Percentiles rank a stretch among this genome's conserved stretches.
Conservation (phyloP, 2,329 filamentous ascomycete genomes). For the Epicoccum nigrum region DNA sequence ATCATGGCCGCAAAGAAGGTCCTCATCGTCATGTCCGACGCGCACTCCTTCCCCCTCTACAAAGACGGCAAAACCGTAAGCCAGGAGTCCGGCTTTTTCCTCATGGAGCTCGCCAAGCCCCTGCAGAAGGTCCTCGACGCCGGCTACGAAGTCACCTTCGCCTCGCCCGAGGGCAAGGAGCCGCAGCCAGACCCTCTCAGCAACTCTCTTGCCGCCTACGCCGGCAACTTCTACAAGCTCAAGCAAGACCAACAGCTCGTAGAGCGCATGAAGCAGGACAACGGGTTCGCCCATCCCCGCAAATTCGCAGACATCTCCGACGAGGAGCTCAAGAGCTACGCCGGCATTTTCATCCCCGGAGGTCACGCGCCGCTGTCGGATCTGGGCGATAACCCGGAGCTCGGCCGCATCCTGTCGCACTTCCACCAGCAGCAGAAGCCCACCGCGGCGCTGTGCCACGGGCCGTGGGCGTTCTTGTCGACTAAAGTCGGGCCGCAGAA, state of each 20-base stretch:
- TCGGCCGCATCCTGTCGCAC: conserved; percentile 51
- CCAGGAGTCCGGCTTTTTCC: conserved; percentile 40
- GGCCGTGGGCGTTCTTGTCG: conserved; percentile 53
- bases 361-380: conserved; percentile 54
- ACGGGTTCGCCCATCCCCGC: conserved; percentile 50
- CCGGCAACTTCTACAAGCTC: conserved; percentile 55
- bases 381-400: conserved; percentile 50
- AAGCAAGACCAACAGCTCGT: conserved; percentile 50
- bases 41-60: conserved; percentile 44
- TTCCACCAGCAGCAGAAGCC: conserved; percentile 52
- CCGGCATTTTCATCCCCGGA: conserved; percentile 54
- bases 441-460: conserved; percentile 56
- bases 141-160: conserved; percentile 53
- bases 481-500: conserved; percentile 46
- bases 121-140: conserved; percentile 36
- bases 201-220: conserved; percentile 51
- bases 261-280: conserved; percentile 54
- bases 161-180: conserved; percentile 52
- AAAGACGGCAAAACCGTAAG: conserved; percentile 35
- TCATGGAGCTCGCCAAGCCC: conserved; percentile 44
- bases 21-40: conserved; percentile 55
- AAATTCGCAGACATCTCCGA: conserved; percentile 50
- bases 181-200: conserved; percentile 53
- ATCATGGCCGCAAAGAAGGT: conserved; percentile 47
- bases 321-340: conserved; percentile 48